phyloP scores from a whole-genome alignment of 805 yeast species.

The Sugiyamaella chiloensis region DNA sequence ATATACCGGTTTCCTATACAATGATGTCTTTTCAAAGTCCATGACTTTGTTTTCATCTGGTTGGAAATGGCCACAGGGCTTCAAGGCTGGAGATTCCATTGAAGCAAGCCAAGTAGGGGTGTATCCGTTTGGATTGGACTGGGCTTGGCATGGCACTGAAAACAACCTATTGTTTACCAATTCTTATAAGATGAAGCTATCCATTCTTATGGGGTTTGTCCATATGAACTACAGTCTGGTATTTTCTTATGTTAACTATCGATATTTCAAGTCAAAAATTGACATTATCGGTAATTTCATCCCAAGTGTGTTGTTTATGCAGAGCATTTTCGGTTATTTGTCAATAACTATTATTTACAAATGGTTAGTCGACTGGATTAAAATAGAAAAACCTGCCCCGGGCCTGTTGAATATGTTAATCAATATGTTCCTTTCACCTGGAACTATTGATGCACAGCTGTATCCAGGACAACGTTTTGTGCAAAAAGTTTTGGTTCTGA shows the following conservation, averaged over 20 bases:
- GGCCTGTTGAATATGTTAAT: conserved; percentile 92
- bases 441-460: conserved; percentile 72
- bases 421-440: conserved; percentile 93
- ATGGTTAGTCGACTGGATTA: conserved; percentile 93
- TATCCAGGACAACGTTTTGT: conserved; percentile 76
- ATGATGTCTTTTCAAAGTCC: conserved; percentile 88
- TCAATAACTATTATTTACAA: conserved; percentile 83
- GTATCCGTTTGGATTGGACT: conserved; percentile 85
- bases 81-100: conserved; percentile 64
- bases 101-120: conserved; percentile 63
- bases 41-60: conserved; percentile 85
- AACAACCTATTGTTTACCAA: conserved; percentile 85
- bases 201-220: conserved; percentile 87
- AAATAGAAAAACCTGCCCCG: conserved; percentile 76
- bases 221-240: conserved; percentile 90
- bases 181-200: conserved; percentile 95
- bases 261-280: conserved; percentile 63
- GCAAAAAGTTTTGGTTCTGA: conserved; percentile 65
- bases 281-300: conserved; percentile 90
- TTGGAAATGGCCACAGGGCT: conserved; percentile 83
- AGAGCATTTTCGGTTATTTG: conserved; percentile 90
- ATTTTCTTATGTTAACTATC: conserved; percentile 78
- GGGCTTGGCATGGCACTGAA: conserved; percentile 97
- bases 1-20: conserved; percentile 91
- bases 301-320: conserved; percentile 94